These are phyloP conservation scores for Porcisia hertigi DNA, from an alignment of 208 protist species.

Conservation along the genomic window DNA sequence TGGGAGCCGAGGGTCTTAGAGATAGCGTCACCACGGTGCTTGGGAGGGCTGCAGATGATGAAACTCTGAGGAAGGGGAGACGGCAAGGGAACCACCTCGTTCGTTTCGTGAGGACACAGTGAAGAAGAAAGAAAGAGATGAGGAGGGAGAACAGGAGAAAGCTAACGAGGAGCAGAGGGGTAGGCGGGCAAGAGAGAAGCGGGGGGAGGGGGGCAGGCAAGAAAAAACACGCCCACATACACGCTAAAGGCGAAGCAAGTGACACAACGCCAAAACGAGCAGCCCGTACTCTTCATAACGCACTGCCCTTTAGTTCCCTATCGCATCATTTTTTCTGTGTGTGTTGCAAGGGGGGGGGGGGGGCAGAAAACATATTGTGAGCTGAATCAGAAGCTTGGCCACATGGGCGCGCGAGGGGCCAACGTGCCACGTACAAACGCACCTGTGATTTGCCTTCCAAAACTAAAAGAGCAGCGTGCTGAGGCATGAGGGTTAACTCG, in stretches of 20 bases:
- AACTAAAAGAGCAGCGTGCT: background rate
- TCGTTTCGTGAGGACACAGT: too few species aligned
- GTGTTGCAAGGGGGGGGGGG: background rate
- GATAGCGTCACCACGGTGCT: background rate
- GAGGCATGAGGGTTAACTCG: background rate
- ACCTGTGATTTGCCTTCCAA: background rate
- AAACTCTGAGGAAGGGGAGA: too few species aligned
- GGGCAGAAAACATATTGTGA: background rate
- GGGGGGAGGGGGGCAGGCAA: background rate
- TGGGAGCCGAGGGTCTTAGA: background rate
- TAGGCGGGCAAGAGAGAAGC: background rate
- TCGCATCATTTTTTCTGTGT: background rate
- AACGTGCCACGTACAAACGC: background rate
- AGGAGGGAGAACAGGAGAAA: constrained; percentile 7
- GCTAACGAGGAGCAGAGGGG: background rate
- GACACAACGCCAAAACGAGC: background rate
- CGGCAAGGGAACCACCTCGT: too few species aligned
- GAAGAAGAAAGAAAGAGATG: background rate
- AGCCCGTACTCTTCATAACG: background rate
- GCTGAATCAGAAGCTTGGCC: background rate
- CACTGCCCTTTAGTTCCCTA: background rate
- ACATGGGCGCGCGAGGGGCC: background rate
- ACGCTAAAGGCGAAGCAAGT: background rate
- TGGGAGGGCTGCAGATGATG: background rate
- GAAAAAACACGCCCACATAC: background rate